Evolutionary conservation across 2,329 filamentous ascomycete species (phyloP).

Genomic region (Alternaria rosae): DNA sequence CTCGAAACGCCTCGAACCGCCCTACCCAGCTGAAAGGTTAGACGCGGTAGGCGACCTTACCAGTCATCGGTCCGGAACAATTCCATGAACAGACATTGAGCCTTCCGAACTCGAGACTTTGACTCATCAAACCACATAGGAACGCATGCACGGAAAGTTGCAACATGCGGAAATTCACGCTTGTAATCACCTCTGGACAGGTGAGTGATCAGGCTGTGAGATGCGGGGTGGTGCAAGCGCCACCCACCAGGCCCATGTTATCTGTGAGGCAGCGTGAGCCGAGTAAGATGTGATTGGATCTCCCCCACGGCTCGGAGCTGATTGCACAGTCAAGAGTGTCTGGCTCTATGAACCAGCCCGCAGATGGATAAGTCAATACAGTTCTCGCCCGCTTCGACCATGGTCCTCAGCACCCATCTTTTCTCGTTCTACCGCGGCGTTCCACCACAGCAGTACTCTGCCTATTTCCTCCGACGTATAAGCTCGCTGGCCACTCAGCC

Average conservation of each 20-base stretch:
- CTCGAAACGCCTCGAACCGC: neutral
- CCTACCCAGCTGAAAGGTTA: neutral
- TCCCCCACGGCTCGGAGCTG: neutral
- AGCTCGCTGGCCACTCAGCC: neutral
- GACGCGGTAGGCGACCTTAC: constrained; percentile 16
- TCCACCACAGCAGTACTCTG: neutral
- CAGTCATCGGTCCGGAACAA: neutral
- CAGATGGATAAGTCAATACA: constrained; percentile 4
- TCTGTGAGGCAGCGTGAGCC: neutral
- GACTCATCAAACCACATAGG: neutral
- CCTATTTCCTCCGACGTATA: neutral
- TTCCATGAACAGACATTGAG: neutral
- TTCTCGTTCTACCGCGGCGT: neutral
- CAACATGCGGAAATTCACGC: neutral
- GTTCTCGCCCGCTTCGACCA: neutral
- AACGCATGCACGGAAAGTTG: neutral
- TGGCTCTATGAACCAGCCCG: neutral
- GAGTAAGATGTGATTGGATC: neutral
- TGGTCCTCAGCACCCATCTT: neutral
- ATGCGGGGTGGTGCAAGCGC: constrained; percentile 9
- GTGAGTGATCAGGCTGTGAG: neutral
- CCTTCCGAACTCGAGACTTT: neutral
- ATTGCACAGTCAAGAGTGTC: neutral
- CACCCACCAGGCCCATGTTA: neutral
- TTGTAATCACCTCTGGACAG: neutral